Evolutionary conservation across 2,329 filamentous ascomycete genomes (phyloP), one percentile per base, ranked within the genome.

Genomic region (Metarhizium robertsii): DNA sequence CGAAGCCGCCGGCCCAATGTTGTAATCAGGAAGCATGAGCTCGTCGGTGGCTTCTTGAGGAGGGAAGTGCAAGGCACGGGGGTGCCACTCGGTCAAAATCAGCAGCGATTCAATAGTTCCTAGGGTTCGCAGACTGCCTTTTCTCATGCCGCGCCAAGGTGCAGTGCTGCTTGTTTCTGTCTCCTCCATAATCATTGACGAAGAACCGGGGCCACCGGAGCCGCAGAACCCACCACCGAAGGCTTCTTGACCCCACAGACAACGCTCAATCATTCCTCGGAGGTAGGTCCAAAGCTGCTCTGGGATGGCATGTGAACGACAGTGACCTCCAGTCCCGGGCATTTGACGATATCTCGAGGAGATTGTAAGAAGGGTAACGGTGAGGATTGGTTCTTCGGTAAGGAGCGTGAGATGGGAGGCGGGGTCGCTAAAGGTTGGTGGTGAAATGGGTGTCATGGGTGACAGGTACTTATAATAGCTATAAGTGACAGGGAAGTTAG

Each of bases 51-150:
- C 80, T 60, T 94, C 88, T 18, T 89, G 86, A 1, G 89, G 87
- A 3, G 94, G 94, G 65, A 97, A 99, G 69, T 97, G 92, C 58
- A 99, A 78, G 16, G 92, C 92, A 6, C 92, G 84, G 4, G 94
- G 94, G 69, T 97, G 92, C 92, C 94, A 99, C 66, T 99, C 94
- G 1, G 92, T 97, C 48, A 99, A 76, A 30, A 99, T 86, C 77
- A 99, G 85, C 36, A 99, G 74, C 38, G 91, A 95, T 72, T 99
- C 94, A 30, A 99, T 90, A 0, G 92, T 96, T 16, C 94, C 94
- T 3, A 99, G 75, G 0, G 92, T 96, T 53, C 94, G 82, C 53
- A 97, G 75, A 61, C 92, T 94, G 20, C 88, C 88, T 66, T 87
- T 88, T 55, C 84, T 69, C 73, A 91, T 66, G 71, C 84, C 79